These are phyloP conservation scores for Musa acuminata DNA, from an alignment of 176 grass and related monocot genomes.

Conservation along the genomic window DNA sequence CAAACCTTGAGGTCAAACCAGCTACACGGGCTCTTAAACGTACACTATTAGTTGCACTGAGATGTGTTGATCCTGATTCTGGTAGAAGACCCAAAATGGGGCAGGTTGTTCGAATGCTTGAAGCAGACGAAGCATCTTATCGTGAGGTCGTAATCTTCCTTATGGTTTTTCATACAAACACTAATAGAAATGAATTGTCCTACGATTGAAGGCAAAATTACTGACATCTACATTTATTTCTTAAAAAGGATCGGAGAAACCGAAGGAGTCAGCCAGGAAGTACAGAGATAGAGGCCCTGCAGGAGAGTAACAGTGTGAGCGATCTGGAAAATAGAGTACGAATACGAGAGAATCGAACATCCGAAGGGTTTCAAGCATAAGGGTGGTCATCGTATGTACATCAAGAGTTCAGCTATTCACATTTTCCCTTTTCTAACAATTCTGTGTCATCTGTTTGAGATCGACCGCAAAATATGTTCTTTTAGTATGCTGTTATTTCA, in stretches of 20 bases:
- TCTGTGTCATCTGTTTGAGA: background rate
- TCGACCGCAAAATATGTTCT: background rate
- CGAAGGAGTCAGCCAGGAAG: constrained; percentile 52
- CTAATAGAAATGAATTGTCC: no score
- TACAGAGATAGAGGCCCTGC: constrained; percentile 48
- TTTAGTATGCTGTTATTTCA: background rate
- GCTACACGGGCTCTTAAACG: constrained; percentile 49
- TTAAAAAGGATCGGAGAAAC: constrained; percentile 45
- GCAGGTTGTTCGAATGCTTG: constrained; percentile 72
- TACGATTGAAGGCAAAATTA: background rate
- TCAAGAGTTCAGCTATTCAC: background rate
- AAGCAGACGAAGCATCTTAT: constrained; percentile 62
- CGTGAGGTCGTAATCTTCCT: constrained; percentile 37
- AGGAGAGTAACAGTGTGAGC: constrained; percentile 33
- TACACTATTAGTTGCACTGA: constrained; percentile 51
- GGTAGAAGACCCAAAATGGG: constrained; percentile 85
- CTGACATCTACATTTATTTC: background rate
- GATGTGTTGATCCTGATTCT: constrained; percentile 69
- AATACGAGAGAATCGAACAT: constrained; percentile 35
- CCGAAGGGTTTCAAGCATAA: constrained; percentile 32
- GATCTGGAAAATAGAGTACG: constrained; percentile 49
- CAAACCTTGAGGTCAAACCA: constrained; percentile 42
- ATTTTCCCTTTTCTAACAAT: background rate
- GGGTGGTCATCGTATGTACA: background rate
- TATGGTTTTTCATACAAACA: no score